Percentiles rank a stretch among this genome's conserved stretches.
Evolutionary conservation across 2,329 filamentous ascomycete genomes (phyloP).

Genomic region (Fusarium keratoplasticum): DNA sequence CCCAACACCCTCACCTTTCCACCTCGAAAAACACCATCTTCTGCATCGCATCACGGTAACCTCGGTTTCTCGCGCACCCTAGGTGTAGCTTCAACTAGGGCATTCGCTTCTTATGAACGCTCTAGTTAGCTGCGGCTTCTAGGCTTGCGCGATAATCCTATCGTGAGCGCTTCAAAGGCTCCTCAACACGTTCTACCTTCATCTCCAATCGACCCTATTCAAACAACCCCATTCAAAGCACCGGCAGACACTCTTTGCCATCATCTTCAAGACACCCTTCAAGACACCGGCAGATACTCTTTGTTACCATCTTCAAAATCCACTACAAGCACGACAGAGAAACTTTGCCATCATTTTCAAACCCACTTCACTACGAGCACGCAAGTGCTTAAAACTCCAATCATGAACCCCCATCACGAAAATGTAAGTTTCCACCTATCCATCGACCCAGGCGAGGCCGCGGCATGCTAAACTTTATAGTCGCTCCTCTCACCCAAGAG

Average conservation of each 20-base stretch:
- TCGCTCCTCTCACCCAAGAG: constrained; percentile 32
- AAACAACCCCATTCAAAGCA: neutral
- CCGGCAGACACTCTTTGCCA: neutral
- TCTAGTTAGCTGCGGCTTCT: neutral
- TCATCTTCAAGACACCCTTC: neutral
- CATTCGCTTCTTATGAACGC: neutral
- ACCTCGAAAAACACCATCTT: neutral
- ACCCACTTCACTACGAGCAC: neutral
- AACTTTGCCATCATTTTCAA: neutral
- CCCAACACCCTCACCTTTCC: neutral
- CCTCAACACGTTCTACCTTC: neutral
- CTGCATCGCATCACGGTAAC: constrained; percentile 8
- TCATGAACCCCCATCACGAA: constrained; percentile 26
- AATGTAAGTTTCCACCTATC: constrained; percentile 9
- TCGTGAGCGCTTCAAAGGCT: neutral
- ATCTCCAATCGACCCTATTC: neutral
- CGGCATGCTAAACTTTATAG: constrained; percentile 20
- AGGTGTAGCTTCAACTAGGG: neutral
- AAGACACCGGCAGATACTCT: too few species aligned
- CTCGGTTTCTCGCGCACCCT: constrained; percentile 7
- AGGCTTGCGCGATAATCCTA: neutral
- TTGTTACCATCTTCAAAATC: neutral
- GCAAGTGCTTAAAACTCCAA: constrained; percentile 1
- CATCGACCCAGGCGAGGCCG: neutral
- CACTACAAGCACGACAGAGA: neutral